Base-by-base conservation (phyloP, 202 grass and related monocot genomes). In the Panicum hallii region DNA sequence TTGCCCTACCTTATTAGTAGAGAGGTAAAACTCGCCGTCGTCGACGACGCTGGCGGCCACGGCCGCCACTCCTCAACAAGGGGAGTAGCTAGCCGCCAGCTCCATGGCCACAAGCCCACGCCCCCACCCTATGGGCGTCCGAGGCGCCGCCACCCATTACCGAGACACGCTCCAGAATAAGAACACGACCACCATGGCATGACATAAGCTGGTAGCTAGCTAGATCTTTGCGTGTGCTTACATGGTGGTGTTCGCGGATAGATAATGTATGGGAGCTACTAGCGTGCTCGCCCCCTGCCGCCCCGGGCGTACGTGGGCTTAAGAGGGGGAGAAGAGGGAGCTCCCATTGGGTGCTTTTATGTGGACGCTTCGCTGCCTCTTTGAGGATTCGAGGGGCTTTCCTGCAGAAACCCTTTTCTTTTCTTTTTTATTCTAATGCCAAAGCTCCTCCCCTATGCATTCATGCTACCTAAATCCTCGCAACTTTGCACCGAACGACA, bases 341-440 rank as follows among this genome's bases (percentile, higher is more conserved):
- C 78, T 85, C 85, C 85, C 85, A 93, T 93, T 93, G 85, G 82
- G 79, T 64, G 85, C 85, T 93, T 88, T 86, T 93, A 88, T 90
- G 69, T 63, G 55, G 32, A 79, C 20, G 72, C 32, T 40, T 62
- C 13, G 70, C 46, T 65, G 68, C 74, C 87, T 70, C 87, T 89
- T 54, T 72, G 82, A 78, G 67, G 47, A 66, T 52, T 14, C 57
- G 81, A 85, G 81, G 71, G 82, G 77, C 26, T 44, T 75, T 81
- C 3, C 44, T 14, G 7, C 61, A 13, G 34, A 64, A 46, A 28
- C 7, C 0, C 5, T n/a, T 56, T 56, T 20, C 46, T 3, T 13
- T 32, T 48, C 11, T 49, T 68, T 19, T 30, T 72, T 86, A 38
- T 38, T 72, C 16, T 53, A 57, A 74, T 23, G 9, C 67, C 30